A percentile compares a stretch with the other conserved stretches of the same genome.
phyloP scores from a whole-genome alignment of 2,329 filamentous ascomycete genomes.

The Colletotrichum sp. region DNA sequence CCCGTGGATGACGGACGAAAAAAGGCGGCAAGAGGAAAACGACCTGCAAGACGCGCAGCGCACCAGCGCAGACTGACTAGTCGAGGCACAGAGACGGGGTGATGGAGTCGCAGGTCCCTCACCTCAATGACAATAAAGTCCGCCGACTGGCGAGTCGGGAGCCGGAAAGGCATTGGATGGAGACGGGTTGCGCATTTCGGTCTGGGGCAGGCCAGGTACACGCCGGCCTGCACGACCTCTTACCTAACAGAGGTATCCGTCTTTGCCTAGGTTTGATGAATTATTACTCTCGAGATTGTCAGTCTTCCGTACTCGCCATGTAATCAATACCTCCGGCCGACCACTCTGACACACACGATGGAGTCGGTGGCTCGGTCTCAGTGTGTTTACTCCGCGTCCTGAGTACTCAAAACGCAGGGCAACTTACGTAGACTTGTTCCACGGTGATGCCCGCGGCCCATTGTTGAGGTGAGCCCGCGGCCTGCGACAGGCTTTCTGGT shows the following conservation, averaged over 20 bases:
- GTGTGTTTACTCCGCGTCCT: neutral
- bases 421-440: neutral
- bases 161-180: constrained; percentile 11
- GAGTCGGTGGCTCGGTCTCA: neutral
- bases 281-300: neutral
- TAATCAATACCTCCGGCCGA: neutral
- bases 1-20: neutral
- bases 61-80: neutral
- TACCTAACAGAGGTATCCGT: constrained; percentile 11
- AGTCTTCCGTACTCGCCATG: neutral
- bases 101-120: neutral
- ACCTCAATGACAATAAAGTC: neutral
- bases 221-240: neutral
- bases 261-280: neutral
- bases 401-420: neutral
- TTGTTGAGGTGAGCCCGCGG: neutral
- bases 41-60: constrained; percentile 5
- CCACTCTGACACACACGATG: neutral
- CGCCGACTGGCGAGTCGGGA: constrained; percentile 9
- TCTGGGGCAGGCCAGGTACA: constrained; percentile 15
- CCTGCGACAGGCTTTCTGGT: neutral
- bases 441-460: constrained; percentile 1
- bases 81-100: neutral
- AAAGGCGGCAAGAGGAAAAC: neutral
- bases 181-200: neutral